Evolutionary conservation across 2,329 filamentous ascomycete genomes (phyloP).

Genomic region (Apiospora pterosperma): DNA sequence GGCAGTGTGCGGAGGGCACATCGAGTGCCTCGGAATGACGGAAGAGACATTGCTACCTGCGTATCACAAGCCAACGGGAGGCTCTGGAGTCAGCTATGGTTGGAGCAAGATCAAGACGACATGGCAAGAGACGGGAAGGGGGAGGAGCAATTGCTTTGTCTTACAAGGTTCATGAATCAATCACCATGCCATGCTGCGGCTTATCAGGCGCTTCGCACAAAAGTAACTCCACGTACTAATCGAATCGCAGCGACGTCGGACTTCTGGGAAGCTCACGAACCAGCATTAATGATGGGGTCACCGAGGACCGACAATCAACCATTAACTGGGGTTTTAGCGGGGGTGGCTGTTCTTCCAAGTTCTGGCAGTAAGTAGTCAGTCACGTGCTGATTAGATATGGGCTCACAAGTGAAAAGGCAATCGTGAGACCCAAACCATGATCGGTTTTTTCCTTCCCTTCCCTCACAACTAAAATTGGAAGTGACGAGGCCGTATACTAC

Average conservation of each 20-base stretch:
- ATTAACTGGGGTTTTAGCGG: no score
- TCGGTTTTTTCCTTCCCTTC: slow-evolving; percentile 30
- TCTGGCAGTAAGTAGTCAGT: no score
- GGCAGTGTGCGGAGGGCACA: slow-evolving; percentile 38
- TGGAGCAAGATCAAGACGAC: background rate
- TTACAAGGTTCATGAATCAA: slow-evolving; percentile 1
- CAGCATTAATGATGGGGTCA: background rate
- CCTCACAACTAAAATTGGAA: slow-evolving; percentile 74
- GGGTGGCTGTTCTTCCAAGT: no score
- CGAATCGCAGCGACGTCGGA: background rate
- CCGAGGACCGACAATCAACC: background rate
- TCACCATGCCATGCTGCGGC: background rate
- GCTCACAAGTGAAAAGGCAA: slow-evolving; percentile 13
- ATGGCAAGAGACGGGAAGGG: background rate
- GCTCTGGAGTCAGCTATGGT: slow-evolving; percentile 1
- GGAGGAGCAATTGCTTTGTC: background rate
- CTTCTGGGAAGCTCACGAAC: background rate
- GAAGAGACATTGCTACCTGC: slow-evolving; percentile 41
- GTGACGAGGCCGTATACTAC: slow-evolving; percentile 64
- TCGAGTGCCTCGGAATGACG: slow-evolving; percentile 45
- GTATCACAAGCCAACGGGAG: slow-evolving; percentile 1
- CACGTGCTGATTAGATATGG: slow-evolving; percentile 12
- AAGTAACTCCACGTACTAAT: background rate
- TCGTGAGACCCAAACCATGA: background rate
- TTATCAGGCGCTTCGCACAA: background rate